Evolutionary conservation across 139 green algal species (phyloP), one percentile per base, ranked within the genome.

Genomic region (Deuterostichococcus epilithicus): DNA sequence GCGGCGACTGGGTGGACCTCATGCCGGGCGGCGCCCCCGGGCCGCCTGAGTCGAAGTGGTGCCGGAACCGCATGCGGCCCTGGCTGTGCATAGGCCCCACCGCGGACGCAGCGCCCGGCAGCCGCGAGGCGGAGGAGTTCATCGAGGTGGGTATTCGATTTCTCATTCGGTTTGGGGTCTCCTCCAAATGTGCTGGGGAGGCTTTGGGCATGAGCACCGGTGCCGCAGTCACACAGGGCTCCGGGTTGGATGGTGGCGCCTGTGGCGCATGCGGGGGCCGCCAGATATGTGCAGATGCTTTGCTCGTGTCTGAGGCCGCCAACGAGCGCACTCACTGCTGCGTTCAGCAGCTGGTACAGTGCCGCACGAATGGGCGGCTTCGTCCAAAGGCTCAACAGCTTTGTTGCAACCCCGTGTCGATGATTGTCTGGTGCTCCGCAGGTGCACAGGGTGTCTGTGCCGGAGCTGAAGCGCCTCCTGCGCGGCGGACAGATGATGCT

Each of bases 1-100:
- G 91, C 20, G 92, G 92, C n/a, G 77, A 86, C 37, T 89, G 88
- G 80, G n/a, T 88, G 32, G 35, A 75, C 35, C 88, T 97, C 52
- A 70, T 94, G 26, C 78, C 83, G 2, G 74, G 80, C 0, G 83
- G 77, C 0, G 86, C 94, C 68, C 83, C 83, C 0, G 92, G 92
- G 33, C 80, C 95, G 70, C 68, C 87, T 28, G 92, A 97, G 74
- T 86, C 92, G 70, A 97, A 97, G 85, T 97, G 93, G 93, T 93
- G 91, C 74, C 67, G 66, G 35, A 96, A 96, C 74, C 82, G 86
- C 6, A 96, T 97, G 80, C 80, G 80, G 67, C 87, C 93, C 6
- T 97, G 88, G 73, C 79, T 97, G 8, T 86, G 89, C 67, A 86
- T 97, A 2, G 83, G 88, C 39, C 91, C 92, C 0, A 34, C 74